Conservation (phyloP, 192 early-diverging fungal genomes). For the Dissophora globulifera region DNA sequence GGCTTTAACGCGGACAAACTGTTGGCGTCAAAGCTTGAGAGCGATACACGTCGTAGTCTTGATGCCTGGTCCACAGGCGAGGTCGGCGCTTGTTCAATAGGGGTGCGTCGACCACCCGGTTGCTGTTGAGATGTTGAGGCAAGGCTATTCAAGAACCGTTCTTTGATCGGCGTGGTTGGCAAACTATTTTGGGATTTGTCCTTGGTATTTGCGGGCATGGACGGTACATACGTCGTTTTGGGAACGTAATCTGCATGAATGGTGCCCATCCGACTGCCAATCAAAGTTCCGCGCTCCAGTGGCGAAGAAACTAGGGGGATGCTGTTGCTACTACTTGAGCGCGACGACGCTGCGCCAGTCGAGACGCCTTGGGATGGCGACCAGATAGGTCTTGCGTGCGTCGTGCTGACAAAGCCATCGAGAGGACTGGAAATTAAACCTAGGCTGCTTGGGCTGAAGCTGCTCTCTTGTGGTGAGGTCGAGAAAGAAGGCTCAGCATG, state of each 20-base stretch:
- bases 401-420: slow-evolving; percentile 14
- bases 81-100: too few species aligned
- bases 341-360: neutral
- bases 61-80: neutral
- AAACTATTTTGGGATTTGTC: slow-evolving; percentile 15
- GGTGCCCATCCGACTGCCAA: slow-evolving; percentile 29
- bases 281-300: slow-evolving; percentile 29
- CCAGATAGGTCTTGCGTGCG: slow-evolving; percentile 13
- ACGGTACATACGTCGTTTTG: slow-evolving; percentile 16
- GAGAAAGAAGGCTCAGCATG: neutral
- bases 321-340: neutral
- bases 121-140: neutral
- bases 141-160: slow-evolving; percentile 2
- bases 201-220: slow-evolving; percentile 10
- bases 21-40: slow-evolving; percentile 40
- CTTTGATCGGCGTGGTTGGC: slow-evolving; percentile 12
- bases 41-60: slow-evolving; percentile 24
- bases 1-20: slow-evolving; percentile 38
- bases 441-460: neutral
- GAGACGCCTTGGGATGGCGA: neutral
- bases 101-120: too few species aligned
- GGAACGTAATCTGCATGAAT: slow-evolving; percentile 38
- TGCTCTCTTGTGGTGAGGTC: neutral
- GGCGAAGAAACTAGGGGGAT: slow-evolving; percentile 13
- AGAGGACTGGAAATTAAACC: slow-evolving; percentile 11